A percentile compares a stretch with the other conserved stretches of the same genome.
Evolutionary conservation across 768 basidiomycete genomes (phyloP).

Genomic region (Arthromyces matolae): DNA sequence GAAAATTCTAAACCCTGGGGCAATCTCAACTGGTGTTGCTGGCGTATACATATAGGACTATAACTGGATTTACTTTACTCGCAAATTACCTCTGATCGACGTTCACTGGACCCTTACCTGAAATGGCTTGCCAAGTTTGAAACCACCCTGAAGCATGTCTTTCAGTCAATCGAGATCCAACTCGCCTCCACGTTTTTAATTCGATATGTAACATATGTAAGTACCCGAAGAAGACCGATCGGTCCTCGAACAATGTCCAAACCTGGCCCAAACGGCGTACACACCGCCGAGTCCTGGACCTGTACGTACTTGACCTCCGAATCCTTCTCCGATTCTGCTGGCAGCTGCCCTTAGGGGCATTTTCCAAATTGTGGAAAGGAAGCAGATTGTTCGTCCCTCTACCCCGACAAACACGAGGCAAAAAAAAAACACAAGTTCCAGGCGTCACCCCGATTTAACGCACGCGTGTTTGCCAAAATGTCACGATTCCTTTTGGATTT

Average conservation of each 20-base stretch:
- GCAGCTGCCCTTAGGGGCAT: constrained; percentile 9
- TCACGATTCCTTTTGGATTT: constrained; percentile 19
- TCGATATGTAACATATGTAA: constrained; percentile 13
- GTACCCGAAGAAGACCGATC: constrained; percentile 24
- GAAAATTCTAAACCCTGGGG: constrained; percentile 8
- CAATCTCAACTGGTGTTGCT: constrained; percentile 4
- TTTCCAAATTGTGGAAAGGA: constrained; percentile 10
- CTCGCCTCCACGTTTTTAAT: constrained; percentile 20
- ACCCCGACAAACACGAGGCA: constrained; percentile 34
- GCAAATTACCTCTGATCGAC: constrained; percentile 16
- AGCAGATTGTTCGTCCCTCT: constrained; percentile 21
- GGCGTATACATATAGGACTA: too few relatives aligned
- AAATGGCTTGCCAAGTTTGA: constrained; percentile 12
- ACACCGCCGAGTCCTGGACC: constrained; percentile 15
- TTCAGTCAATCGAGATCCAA: constrained; percentile 20
- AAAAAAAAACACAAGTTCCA: constrained; percentile 29
- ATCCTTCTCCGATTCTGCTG: constrained; percentile 11
- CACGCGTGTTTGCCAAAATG: constrained; percentile 29
- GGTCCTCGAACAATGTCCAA: constrained; percentile 11
- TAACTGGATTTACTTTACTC: too few relatives aligned
- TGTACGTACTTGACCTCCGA: constrained; percentile 18
- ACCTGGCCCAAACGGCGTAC: constrained; percentile 12
- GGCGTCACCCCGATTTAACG: constrained; percentile 32
- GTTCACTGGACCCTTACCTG: constrained; percentile 11
- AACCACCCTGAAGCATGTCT: constrained; percentile 8